Evolutionary conservation across 129 eudicot species (phyloP).

Genomic region (Cynara cardunculus): DNA sequence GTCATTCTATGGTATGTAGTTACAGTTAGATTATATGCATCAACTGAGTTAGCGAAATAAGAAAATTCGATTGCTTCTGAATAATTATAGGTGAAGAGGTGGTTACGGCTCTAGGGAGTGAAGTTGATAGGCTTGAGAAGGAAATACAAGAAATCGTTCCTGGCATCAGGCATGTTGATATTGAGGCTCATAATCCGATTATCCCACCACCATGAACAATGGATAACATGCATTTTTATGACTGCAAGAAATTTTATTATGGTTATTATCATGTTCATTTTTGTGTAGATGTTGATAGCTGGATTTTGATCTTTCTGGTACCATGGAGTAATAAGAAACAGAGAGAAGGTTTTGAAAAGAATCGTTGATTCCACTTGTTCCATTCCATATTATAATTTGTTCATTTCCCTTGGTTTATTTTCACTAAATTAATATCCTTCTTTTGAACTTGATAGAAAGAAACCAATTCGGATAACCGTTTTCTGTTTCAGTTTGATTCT

Average conservation of each 20-base stretch:
- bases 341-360: conserved; percentile 2
- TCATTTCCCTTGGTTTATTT: neutral
- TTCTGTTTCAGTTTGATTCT: neutral
- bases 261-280: neutral
- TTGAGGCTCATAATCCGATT: conserved; percentile 89
- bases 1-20: conserved; percentile 74
- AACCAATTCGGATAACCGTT: too few species aligned
- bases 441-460: neutral
- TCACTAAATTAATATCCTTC: neutral
- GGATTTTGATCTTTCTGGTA: conserved; percentile 14
- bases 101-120: conserved; percentile 93
- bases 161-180: conserved; percentile 91
- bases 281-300: conserved; percentile 27
- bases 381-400: neutral
- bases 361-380: neutral
- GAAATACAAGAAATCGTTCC: conserved; percentile 93
- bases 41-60: neutral
- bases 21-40: neutral
- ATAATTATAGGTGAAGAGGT: conserved; percentile 76
- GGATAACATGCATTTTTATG: neutral
- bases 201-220: conserved; percentile 37
- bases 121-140: conserved; percentile 90
- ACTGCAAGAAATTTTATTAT: conserved; percentile 4
- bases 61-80: neutral
- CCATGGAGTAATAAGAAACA: conserved; percentile 10